A percentile compares a stretch with the other conserved stretches of the same genome.
phyloP scores from a whole-genome alignment of 2,329 filamentous ascomycete species.

The Trichoderma lentiforme region DNA sequence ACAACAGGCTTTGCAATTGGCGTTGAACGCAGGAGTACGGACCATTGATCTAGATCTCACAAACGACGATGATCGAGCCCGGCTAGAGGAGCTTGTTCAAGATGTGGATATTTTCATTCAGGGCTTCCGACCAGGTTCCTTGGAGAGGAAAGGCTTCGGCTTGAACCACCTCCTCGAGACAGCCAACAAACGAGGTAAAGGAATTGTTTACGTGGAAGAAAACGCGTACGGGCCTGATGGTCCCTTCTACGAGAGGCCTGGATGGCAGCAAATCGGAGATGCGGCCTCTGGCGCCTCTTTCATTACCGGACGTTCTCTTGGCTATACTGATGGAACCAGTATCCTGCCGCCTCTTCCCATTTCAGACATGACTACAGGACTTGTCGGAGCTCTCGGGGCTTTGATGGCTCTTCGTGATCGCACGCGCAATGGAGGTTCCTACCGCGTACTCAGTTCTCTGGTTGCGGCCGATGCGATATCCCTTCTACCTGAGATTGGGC shows the following conservation, averaged over 20 bases:
- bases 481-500: background rate
- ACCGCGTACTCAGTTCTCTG: background rate
- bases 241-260: conserved; percentile 58
- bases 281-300: conserved; percentile 34
- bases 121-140: conserved; percentile 34
- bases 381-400: background rate
- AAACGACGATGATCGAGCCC: conserved; percentile 36
- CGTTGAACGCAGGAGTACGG: conserved; percentile 25
- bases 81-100: conserved; percentile 40
- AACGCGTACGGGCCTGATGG: conserved; percentile 60
- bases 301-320: conserved; percentile 30
- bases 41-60: conserved; percentile 49
- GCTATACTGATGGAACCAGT: conserved; percentile 4
- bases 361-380: background rate
- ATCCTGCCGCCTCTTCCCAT: background rate
- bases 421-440: background rate
- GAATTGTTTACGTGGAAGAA: conserved; percentile 63
- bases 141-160: conserved; percentile 42
- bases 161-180: conserved; percentile 43
- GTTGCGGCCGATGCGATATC: background rate
- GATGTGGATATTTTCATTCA: conserved; percentile 40
- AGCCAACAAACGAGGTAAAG: conserved; percentile 49
- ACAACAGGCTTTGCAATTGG: background rate
- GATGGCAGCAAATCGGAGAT: conserved; percentile 67
- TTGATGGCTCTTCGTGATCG: background rate